Base-by-base conservation (phyloP, 345 rosid species). In the Citrus medica region DNA sequence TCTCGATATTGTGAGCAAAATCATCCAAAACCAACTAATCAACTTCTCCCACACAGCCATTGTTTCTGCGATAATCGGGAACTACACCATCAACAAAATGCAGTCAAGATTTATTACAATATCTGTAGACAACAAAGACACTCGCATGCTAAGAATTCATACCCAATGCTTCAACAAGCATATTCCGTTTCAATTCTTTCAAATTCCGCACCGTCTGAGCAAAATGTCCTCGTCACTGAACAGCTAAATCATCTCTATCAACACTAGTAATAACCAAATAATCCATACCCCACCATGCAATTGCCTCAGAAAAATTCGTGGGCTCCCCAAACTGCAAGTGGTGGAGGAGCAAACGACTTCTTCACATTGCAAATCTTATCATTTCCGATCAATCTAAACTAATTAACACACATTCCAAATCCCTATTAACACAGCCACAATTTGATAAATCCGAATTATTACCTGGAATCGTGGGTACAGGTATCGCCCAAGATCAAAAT, bases 251-350 rank as follows among this genome's bases (percentile, higher is more conserved):
- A 83, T 94, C 98, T 32, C 98, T 83, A 62, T 94, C 98, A 8
- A 94, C 98, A 73, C 98, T 94, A 56, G 96, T 94, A 73, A 94
- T 91, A 75, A 94, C 98, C 38, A 93, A 35, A 71, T 93, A 93
- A 83, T 93, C 97, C 77, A 94, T 85, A n/a, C 96, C 98, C 98
- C 97, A 94, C 4, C 95, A 90, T 2, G 94, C 98, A 86, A 95
- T 93, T 2, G 98, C 98, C 88, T 94, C 91, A 14, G 98, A 95
- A 67, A 96, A 98, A 85, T 96, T 96, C 71, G 84, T 67, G 0
- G 98, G 98, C 81, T 96, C 99, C 0, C 48, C 2, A 40, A 40
- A 97, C 98, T 69, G 92, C 97, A 1, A 98, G 98, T 2, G 95
- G 92, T 14, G 99, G 98, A 28, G 97, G 98, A n/a, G 97, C 87